Evolutionary conservation across 768 basidiomycete species (phyloP).

Genomic region (Dacryopinax spathularia): DNA sequence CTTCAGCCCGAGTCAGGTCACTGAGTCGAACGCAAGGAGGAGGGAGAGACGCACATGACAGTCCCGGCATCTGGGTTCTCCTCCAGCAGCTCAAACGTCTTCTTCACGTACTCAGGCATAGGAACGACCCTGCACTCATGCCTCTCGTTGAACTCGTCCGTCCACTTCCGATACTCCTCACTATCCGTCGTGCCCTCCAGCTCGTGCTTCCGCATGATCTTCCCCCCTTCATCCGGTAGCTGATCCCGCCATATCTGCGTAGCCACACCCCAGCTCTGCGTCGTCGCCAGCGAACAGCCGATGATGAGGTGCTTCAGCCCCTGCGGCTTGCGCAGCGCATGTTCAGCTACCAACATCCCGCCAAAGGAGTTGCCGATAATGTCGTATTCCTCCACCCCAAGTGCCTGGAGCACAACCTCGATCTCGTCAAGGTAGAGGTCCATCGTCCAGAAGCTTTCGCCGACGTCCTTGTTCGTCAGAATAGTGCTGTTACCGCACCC

Average conservation of each 20-base stretch:
- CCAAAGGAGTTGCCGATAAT: not conserved
- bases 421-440: conserved; percentile 1
- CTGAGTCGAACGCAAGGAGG: not conserved
- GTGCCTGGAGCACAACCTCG: not conserved
- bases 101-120: not conserved
- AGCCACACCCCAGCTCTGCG: not conserved
- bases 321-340: not conserved
- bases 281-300: not conserved
- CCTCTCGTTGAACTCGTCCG: not conserved
- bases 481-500: not conserved
- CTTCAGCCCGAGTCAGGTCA: not conserved
- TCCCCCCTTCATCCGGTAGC: not conserved
- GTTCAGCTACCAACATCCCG: not conserved
- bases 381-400: not conserved
- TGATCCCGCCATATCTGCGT: not conserved
- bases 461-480: not conserved
- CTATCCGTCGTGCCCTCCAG: not conserved
- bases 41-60: not conserved
- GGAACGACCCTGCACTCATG: conserved; percentile 2
- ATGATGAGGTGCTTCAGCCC: not conserved
- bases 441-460: conserved; percentile 2
- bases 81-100: not conserved
- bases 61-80: not conserved
- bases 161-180: not conserved
- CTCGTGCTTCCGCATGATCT: not conserved